These are phyloP conservation scores for Celoporthe dispersa DNA, from an alignment of 2,329 filamentous ascomycete species.

Conservation along the genomic window DNA sequence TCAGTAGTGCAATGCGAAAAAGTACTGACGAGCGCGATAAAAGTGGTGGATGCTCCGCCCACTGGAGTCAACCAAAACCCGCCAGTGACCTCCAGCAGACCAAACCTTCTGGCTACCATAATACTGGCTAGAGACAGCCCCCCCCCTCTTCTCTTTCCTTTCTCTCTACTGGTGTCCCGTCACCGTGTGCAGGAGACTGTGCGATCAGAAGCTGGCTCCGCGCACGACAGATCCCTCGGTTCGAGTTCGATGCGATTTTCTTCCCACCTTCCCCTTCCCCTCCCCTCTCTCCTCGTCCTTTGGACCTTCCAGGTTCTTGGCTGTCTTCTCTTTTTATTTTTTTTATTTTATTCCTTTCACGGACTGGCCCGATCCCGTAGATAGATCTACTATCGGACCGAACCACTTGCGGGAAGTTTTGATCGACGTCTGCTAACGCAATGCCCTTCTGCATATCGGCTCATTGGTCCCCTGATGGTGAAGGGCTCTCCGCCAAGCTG, in stretches of 20 bases:
- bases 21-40: background rate
- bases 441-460: background rate
- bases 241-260: background rate
- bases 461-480: background rate
- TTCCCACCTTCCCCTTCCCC: background rate
- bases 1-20: background rate
- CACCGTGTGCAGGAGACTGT: background rate
- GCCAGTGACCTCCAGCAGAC: background rate
- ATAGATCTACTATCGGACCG: conserved; percentile 19
- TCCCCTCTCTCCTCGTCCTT: background rate
- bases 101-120: background rate
- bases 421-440: conserved; percentile 3
- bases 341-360: background rate
- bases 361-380: conserved; percentile 15
- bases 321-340: background rate
- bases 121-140: background rate
- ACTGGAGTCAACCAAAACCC: background rate
- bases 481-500: background rate
- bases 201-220: background rate
- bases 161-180: background rate
- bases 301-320: background rate
- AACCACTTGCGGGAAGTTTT: background rate
- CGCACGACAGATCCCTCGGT: background rate
- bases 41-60: background rate
- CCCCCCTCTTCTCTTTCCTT: background rate